phyloP scores from a whole-genome alignment of 1,284 basidiomycete genomes.

The Irpex sp. region DNA sequence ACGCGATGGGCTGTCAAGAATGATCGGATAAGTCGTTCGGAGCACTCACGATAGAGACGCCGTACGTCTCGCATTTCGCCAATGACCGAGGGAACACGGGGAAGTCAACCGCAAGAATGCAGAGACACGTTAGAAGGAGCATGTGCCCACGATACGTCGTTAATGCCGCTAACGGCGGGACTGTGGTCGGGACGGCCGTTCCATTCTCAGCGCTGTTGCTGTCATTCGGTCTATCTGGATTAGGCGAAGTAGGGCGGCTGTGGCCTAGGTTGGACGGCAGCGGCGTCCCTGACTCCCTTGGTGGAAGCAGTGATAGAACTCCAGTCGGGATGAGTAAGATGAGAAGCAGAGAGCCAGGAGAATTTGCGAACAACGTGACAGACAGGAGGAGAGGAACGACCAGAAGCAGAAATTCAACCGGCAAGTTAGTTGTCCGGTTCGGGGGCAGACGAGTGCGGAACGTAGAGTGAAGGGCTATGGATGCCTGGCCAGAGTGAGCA shows the following conservation, averaged over 20 bases:
- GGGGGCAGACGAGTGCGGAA: constrained; percentile 45
- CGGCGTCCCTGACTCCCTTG: constrained; percentile 41
- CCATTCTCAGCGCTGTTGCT: constrained; percentile 4
- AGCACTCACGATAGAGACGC: constrained; percentile 83
- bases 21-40: background rate
- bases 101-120: constrained; percentile 97
- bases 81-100: constrained; percentile 84
- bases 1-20: constrained; percentile 4
- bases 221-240: constrained; percentile 7
- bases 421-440: constrained; percentile 35
- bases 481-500: constrained; percentile 44
- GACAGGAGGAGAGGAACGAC: constrained; percentile 76
- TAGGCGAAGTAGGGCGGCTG: constrained; percentile 17
- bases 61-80: constrained; percentile 94
- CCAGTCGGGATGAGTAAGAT: constrained; percentile 45
- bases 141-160: constrained; percentile 93
- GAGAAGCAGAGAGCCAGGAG: constrained; percentile 50
- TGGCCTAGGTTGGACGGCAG: constrained; percentile 41
- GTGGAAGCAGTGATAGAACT: constrained; percentile 39
- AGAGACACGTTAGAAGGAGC: constrained; percentile 90
- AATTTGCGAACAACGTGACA: constrained; percentile 71
- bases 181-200: constrained; percentile 8
- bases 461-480: constrained; percentile 66
- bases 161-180: constrained; percentile 60
- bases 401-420: constrained; percentile 63